These are phyloP conservation scores for Globisporangium ultimum DNA, from an alignment of 352 stramenopile species.

Conservation along the genomic window DNA sequence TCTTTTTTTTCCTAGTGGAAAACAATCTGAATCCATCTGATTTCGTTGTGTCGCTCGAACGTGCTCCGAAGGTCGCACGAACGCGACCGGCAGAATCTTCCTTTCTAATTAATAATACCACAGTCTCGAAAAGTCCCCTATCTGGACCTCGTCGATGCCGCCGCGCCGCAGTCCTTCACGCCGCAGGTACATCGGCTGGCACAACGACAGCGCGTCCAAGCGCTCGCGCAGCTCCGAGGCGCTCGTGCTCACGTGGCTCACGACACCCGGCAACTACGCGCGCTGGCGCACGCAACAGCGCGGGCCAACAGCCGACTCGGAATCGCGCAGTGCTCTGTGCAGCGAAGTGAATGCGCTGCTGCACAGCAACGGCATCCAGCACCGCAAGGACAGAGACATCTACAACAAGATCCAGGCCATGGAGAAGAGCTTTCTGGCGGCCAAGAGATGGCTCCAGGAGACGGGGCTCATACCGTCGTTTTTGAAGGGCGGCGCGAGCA, in stretches of 20 bases:
- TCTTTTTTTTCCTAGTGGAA: no score
- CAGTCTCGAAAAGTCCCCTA: no score
- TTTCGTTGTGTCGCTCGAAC: no score
- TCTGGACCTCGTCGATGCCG: no score
- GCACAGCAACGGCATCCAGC: conserved; percentile 8
- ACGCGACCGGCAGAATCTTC: no score
- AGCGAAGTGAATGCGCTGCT: conserved; percentile 13
- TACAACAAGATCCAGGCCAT: conserved; percentile 9
- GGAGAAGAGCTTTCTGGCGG: conserved; percentile 16
- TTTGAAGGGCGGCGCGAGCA: conserved; percentile 4
- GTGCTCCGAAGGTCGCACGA: no score
- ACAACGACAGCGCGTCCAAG: conserved; percentile 6
- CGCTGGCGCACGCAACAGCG: conserved; percentile 12
- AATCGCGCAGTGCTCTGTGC: conserved; percentile 8
- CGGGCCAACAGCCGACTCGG: not conserved
- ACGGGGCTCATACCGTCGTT: conserved; percentile 15
- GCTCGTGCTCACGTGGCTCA: conserved; percentile 31
- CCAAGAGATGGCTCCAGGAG: conserved; percentile 23
- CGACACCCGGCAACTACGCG: conserved; percentile 24
- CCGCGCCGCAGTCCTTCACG: not conserved
- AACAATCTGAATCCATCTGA: no score
- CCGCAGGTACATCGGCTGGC: conserved; percentile 10
- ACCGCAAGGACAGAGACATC: conserved; percentile 15
- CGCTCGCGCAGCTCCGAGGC: conserved; percentile 21
- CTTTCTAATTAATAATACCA: no score